phyloP scores from a whole-genome alignment of 2,329 filamentous ascomycete genomes.

The Neoscytalidium dimidiatum region DNA sequence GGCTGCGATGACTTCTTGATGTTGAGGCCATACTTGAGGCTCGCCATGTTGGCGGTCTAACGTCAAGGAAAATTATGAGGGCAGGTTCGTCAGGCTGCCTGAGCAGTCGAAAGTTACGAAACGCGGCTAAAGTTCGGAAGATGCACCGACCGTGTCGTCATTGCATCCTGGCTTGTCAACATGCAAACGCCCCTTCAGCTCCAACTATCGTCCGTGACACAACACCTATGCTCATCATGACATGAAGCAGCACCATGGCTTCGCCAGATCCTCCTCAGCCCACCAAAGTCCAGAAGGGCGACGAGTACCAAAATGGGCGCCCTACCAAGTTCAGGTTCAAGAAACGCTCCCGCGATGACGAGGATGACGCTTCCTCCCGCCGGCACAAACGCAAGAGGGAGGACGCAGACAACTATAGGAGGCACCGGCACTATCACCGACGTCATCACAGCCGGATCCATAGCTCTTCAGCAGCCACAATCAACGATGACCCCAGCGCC shows the following conservation, averaged over 20 bases:
- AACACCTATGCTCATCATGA: slow-evolving; percentile 20
- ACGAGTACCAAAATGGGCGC: slow-evolving; percentile 30
- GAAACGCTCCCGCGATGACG: slow-evolving; percentile 30
- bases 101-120: not conserved
- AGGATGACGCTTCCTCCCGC: slow-evolving; percentile 18
- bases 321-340: slow-evolving; percentile 43
- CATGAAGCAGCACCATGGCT: slow-evolving; percentile 15
- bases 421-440: not conserved
- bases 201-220: not conserved
- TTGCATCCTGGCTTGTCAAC: not conserved
- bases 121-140: slow-evolving; percentile 5
- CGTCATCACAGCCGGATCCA: slow-evolving; percentile 18
- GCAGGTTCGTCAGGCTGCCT: not conserved
- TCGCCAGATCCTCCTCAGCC: not conserved
- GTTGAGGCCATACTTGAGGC: slow-evolving; percentile 61
- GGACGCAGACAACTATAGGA: not conserved
- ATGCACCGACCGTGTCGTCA: not conserved
- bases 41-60: slow-evolving; percentile 28
- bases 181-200: not conserved
- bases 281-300: not conserved
- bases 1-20: slow-evolving; percentile 55
- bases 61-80: not conserved
- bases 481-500: slow-evolving; percentile 34
- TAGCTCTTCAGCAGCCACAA: slow-evolving; percentile 11
- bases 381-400: not conserved